Base-by-base conservation (phyloP, 73 alveolate genomes). In the Uronychia binucleata region DNA sequence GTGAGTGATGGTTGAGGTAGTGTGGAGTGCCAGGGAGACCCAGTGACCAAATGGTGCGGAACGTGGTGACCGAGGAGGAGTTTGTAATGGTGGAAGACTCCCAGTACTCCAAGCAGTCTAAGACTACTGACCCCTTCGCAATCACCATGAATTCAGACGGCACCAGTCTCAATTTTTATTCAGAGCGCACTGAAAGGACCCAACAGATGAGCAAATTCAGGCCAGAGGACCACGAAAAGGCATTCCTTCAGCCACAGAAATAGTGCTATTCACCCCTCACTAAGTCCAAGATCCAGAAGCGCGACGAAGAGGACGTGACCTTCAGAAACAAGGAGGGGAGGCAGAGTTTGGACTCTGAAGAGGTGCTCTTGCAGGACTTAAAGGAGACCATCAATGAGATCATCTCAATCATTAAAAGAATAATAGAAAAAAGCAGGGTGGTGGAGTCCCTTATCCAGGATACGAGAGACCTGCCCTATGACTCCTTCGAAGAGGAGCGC, bases 381-480 rank as follows among this genome's bases (percentile, higher is more conserved):
- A 82, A 82, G 77, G 89, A 82, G 82, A 74, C 82, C 1, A 1
- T 82, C 28, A 59, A 82, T 1, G 89, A 82, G 30, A 82, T 59
- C 1, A 35, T 35, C 34, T 1, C 11, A 1, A 80, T 33, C n/a
- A 1, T 82, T 19, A 59, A 82, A 82, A 25, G 28, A 26, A 31
- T 82, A 1, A n/a, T 82, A 1, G 26, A 28, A 74, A 82, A 57
- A 74, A 26, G 59, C 14, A 5, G 5, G 19, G 19, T 46, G 67
- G 67, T 46, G 5, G 67, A 46, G 67, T 46, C 67, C n/a, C 19
- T 46, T 11, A 46, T 46, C 67, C 5, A 46, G 19, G 27, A 26
- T 27, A 29, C 0, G 1, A 32, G 46, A 33, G 33, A 31, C 34
- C 28, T 33, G 31, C 59, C 58, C 59, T 27, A 57, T 0, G 75